These are phyloP conservation scores for Aspergillus unguis DNA, from an alignment of 2,329 filamentous ascomycete species.

Conservation along the genomic window DNA sequence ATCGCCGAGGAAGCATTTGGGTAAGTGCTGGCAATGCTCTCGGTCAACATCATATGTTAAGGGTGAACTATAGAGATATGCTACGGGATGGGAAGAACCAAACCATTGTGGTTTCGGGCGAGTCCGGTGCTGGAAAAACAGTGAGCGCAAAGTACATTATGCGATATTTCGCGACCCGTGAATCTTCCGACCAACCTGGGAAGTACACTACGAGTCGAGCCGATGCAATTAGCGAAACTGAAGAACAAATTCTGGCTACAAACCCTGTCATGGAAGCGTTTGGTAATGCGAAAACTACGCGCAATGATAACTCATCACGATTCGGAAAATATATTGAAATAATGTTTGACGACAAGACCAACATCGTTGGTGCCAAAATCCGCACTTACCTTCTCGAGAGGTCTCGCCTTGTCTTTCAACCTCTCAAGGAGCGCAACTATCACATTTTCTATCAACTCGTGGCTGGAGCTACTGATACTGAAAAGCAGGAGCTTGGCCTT, in stretches of 20 bases:
- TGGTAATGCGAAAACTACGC: slow-evolving; percentile 98
- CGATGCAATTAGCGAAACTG: slow-evolving; percentile 91
- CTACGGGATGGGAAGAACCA: slow-evolving; percentile 92
- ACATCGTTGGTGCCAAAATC: slow-evolving; percentile 97
- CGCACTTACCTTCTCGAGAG: slow-evolving; percentile 92
- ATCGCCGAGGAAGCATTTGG: slow-evolving; percentile 99
- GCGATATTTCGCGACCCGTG: slow-evolving; percentile 98
- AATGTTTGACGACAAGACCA: slow-evolving; percentile 92
- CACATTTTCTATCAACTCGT: slow-evolving; percentile 99
- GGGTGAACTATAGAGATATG: slow-evolving; percentile 69
- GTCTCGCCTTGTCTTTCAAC: slow-evolving; percentile 94
- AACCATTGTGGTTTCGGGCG: slow-evolving; percentile 97
- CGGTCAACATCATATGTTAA: slow-evolving; percentile 35
- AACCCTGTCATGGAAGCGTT: slow-evolving; percentile 99
- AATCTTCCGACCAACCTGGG: slow-evolving; percentile 82
- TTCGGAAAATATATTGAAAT: slow-evolving; percentile 99
- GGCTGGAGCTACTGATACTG: slow-evolving; percentile 80
- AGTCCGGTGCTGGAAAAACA: slow-evolving; percentile 97
- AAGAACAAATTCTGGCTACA: slow-evolving; percentile 96
- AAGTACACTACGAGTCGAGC: slow-evolving; percentile 69
- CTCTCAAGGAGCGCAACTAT: slow-evolving; percentile 96
- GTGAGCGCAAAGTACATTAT: slow-evolving; percentile 99
- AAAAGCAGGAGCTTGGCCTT: slow-evolving; percentile 75
- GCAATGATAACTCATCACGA: slow-evolving; percentile 97
- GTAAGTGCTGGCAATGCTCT: slow-evolving; percentile 50